Evolutionary conservation across 2,329 filamentous ascomycete genomes (phyloP), one percentile per base, ranked within the genome.

Genomic region (Diplodia intermedia): DNA sequence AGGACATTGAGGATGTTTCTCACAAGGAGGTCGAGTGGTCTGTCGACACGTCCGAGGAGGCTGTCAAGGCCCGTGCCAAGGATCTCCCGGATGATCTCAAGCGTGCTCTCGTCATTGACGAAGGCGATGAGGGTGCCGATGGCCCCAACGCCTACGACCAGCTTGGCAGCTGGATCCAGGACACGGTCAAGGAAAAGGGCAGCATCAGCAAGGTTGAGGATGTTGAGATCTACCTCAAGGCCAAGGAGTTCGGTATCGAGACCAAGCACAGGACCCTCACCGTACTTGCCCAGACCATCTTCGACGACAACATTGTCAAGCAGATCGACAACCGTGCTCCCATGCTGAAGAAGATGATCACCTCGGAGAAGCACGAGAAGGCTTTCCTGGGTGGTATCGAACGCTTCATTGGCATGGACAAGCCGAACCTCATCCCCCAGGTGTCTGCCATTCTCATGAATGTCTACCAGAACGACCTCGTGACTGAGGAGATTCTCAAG

Each of bases 41-140:
- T 70, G 92, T 98, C 69, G 95, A 99, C 79, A 95, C 96, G 84
- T 97, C 94, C 71, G 93, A 94, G 79, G 93, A 93, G 79, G 95
- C 95, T 72, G 91, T 98, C 84, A 94, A 91, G 83, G 94, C 94
- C 75, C 95, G 95, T 80, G 92, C 94, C 79, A 91, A 94, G 81
- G 90, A 93, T 72, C 91, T 99, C 63, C 93, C 95, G n/a, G 90
- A 90, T 73, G 95, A 98, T 78, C 90, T 99, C 78, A 97, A 97
- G 88, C 90, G 92, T 78, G 91, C 93, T 78, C 89, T 98, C 72
- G 92, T 91, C 75, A 86, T 97, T 69, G 90, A 90, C 65, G 91
- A 91, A 68, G 93, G 90, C 14, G 60, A 63, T 2, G 90, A 96
- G 53, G 92, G 91, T 70, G 92, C 93, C 68, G 92, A 89, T 71